Evolutionary conservation across 306 rosid species (phyloP), one percentile per base, ranked within the genome.

Genomic region (Sindora glabra): DNA sequence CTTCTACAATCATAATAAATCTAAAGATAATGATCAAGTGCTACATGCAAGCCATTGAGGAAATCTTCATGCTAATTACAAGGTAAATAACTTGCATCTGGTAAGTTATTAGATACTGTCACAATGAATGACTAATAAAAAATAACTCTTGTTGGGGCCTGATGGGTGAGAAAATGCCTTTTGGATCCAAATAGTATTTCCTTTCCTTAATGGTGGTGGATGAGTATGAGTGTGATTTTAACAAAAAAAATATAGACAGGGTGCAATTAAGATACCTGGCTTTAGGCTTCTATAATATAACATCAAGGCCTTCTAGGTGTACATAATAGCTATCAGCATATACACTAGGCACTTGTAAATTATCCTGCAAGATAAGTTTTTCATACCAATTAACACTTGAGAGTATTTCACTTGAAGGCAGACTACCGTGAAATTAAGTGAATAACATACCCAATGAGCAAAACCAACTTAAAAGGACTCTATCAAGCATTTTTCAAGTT

Each of bases 401-500:
- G 30, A 51, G 14, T 22, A 36, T 2, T n/a, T n/a, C n/a, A n/a
- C 18, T 0, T 10, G 16, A 18, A 6, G 21, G 18, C 40, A n/a
- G n/a, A n/a, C n/a, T n/a, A n/a, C n/a, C n/a, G n/a, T 44, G 56
- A 17, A 70, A 59, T 38, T 39, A 47, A 21, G 49, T 30, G 34
- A 29, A 25, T 62, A 19, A 45, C 90, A 26, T 65, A 92, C 98
- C n/a, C 98, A 56, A 92, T 88, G 65, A 88, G 79, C 69, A 92
- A 65, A 77, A 92, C 96, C 73, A 88, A 74, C 75, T 92, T 92
- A 22, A 92, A n/a, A 86, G 68, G 98, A 94, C 71, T 85, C 92
- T 6, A 57, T 72, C 64, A 92, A 81, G 81, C 76, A 48, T 34
- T 52, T 74, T 44, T 80, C 86, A 54, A 92, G 62, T 67, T 72